These are phyloP conservation scores for Fusarium decemcellulare DNA, from an alignment of 2,329 filamentous ascomycete genomes.

Conservation along the genomic window DNA sequence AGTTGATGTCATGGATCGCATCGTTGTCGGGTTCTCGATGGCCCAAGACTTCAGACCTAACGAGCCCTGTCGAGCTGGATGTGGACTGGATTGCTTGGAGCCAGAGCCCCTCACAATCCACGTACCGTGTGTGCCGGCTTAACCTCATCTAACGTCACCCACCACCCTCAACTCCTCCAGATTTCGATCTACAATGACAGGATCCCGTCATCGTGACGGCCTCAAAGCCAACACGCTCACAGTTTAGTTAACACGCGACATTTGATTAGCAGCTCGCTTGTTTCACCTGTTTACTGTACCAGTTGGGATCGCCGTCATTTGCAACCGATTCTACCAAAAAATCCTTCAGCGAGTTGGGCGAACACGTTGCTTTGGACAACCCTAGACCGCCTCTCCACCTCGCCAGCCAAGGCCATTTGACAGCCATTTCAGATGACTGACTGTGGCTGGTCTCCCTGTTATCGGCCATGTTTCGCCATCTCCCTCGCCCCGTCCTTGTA, in stretches of 20 bases:
- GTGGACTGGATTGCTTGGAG: slow-evolving; percentile 9
- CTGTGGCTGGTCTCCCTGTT: slow-evolving; percentile 30
- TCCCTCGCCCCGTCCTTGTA: slow-evolving; percentile 6
- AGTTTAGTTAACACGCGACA: neutral
- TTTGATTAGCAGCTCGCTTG: slow-evolving; percentile 4
- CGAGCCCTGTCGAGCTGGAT: slow-evolving; percentile 39
- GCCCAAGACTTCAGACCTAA: slow-evolving; percentile 25
- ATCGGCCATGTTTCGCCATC: slow-evolving; percentile 16
- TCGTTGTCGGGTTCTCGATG: slow-evolving; percentile 29
- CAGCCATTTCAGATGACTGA: slow-evolving; percentile 17
- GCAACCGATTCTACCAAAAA: neutral
- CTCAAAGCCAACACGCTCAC: neutral
- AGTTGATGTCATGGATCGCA: slow-evolving; percentile 47
- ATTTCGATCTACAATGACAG: slow-evolving; percentile 19
- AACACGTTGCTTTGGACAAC: neutral
- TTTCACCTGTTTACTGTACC: slow-evolving; percentile 12
- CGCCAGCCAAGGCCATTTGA: slow-evolving; percentile 4
- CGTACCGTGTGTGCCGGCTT: neutral
- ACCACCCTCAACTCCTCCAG: slow-evolving; percentile 15
- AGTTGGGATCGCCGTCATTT: neutral
- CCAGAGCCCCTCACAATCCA: neutral
- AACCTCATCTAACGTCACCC: slow-evolving; percentile 24
- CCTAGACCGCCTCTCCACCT: slow-evolving; percentile 6
- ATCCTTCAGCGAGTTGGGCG: neutral
- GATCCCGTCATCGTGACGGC: slow-evolving; percentile 28